Evolutionary conservation across 805 yeast genomes (phyloP).

Genomic region (Saccharomycopsis malanga): DNA sequence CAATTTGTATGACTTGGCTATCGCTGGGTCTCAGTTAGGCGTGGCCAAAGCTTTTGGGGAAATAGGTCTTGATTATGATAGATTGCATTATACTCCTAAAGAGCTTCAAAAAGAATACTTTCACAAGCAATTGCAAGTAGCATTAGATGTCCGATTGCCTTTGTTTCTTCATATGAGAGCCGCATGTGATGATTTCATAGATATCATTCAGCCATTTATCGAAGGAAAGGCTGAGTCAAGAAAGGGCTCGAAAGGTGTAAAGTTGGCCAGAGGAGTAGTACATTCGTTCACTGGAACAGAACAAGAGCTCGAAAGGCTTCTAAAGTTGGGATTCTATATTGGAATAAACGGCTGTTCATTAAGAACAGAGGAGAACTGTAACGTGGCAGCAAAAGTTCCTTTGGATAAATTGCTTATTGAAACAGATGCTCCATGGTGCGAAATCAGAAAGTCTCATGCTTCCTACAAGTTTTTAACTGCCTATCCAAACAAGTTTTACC

Average conservation of each 20-base stretch:
- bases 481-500: constrained; percentile 51
- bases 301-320: constrained; percentile 51
- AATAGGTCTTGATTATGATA: constrained; percentile 90
- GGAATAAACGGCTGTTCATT: constrained; percentile 94
- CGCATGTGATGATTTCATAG: constrained; percentile 72
- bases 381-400: constrained; percentile 64
- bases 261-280: constrained; percentile 61
- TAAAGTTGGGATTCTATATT: constrained; percentile 57
- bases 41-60: constrained; percentile 85
- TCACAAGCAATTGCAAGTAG: constrained; percentile 62
- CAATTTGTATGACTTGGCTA: constrained; percentile 43
- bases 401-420: constrained; percentile 67
- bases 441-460: constrained; percentile 76
- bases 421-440: constrained; percentile 99
- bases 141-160: constrained; percentile 52
- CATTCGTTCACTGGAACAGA: constrained; percentile 89
- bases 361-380: constrained; percentile 65
- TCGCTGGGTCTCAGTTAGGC: constrained; percentile 41
- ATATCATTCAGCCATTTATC: constrained; percentile 56
- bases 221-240: background rate
- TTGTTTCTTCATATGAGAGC: constrained; percentile 86
- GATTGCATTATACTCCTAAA: constrained; percentile 67
- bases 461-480: constrained; percentile 50
- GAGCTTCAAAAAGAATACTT: constrained; percentile 65
- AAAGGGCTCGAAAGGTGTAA: constrained; percentile 22